Base-by-base conservation (phyloP, 1,139 yeast species). In the Yamadazyma siamensis region DNA sequence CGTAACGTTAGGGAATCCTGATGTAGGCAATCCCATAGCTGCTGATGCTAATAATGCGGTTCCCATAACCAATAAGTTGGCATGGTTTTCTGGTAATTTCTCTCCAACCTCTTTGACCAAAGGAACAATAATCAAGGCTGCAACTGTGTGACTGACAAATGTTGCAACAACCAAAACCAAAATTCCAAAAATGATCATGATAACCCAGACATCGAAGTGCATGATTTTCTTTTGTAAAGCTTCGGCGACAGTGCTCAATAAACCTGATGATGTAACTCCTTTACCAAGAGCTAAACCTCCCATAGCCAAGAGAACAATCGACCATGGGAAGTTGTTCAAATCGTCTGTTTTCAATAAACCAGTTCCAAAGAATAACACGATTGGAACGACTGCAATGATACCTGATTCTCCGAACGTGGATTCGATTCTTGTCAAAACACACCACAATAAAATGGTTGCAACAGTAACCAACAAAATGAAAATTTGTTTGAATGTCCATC, bases 1-100 rank as follows among this genome's bases (percentile, higher is more conserved):
- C 0, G 96, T 88, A 25, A 89, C 95, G 47, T 89, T 89, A 12
- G 97, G 97, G 72, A 89, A 89, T 0, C 97, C 97, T 2, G 95
- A 84, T 0, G 97, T 89, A 16, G 97, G 97, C 37, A 81, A 62
- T 16, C 85, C 88, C 87, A 81, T 80, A 40, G 88, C 89, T 34
- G 82, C 77, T 6, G 86, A 78, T 22, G 87, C 76, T 40, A 81
- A 61, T 37, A 80, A 59, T 3, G 85, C 79, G 51, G 80, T 76
- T 24, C 78, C 77, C 70, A 80, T 79, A 40, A 80, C 77, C 44
- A 81, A 61, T 37, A 80, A 59, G 26, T 80, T 68, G 18, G 86
- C 80, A 41, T 71, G 77, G 25, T 75, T 71, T 19, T 64, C 70
- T 2, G 68, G 60, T 55, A 81, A 57, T 34, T 68, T 61, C 35